Base-by-base conservation (phyloP, 2,329 filamentous ascomycete species). In the Beauveria caledonica region DNA sequence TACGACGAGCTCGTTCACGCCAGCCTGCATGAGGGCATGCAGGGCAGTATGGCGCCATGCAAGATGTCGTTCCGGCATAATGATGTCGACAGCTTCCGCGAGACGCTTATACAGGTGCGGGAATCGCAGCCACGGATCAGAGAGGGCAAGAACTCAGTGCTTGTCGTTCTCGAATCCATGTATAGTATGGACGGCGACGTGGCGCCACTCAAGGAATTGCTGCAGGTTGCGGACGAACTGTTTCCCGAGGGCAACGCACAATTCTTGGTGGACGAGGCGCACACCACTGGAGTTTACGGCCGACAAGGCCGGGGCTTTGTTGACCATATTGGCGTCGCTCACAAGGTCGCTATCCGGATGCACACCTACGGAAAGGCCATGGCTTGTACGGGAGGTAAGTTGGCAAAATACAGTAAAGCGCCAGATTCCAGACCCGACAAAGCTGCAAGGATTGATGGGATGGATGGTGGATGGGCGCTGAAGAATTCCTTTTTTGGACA, bases 231-330 rank as follows among this genome's bases (percentile, higher is more conserved):
- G 1, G 66, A 73, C 2, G 67, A 72, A 7, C 21, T 71, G 1
- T 68, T 69, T 4, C 66, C 66, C 1, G 33, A 59, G 0, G 71
- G 70, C 0, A 76, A 74, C 63, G 76, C 72, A 7, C 75, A 80
- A 63, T 74, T 84, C 44, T 68, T 83, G 8, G 74, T 84, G 0
- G 81, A 84, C 63, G 81, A 84, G 64, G 80, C 81, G 0, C 81
- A 84, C 66, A 74, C 76, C 0, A 78, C 74, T 15, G 81, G 81
- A 0, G 70, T 80, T 0, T 75, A 79, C 63, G 81, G 81, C 0
- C 71, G 72, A 0, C 70, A 73, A 1, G 81, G 81, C 0, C 69
- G 71, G 0, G 81, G 81, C 0, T 66, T 82, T 5, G 78, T 83
- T 3, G 75, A 74, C 61, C 68, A 72, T 42, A 68, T 82, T 3